Base-by-base conservation (phyloP, 1,284 basidiomycete species). In the Thecaphora thlaspeos region DNA sequence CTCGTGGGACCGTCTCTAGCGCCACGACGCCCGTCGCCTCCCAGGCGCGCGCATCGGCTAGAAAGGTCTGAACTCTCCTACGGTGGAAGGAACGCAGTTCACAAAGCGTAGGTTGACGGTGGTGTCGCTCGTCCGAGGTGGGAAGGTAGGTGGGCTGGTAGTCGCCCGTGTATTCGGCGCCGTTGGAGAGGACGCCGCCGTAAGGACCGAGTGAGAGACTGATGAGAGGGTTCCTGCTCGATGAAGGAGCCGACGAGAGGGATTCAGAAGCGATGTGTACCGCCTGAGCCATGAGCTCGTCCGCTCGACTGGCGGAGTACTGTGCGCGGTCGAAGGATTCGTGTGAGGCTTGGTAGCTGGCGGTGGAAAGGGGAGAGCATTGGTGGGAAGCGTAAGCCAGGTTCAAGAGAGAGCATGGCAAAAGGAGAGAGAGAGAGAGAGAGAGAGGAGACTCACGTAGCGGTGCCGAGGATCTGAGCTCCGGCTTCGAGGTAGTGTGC, bases 141-240 rank as follows among this genome's bases (percentile, higher is more conserved):
- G 56, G 42, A 4, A 64, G 46, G 37, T 53, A 61, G 2, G 60
- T 58, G 19, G 43, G 44, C 36, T 50, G 53, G 40, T 73, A 73
- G 30, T 68, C 63, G n/a, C 71, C 71, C 1, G 67, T 73, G 32
- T 73, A 71, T 41, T 71, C 69, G 4, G 67, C 60, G 19, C 69
- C 69, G 44, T 71, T 65, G 53, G 67, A 60, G 17, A 72, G 61
- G 51, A 65, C 55, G 9, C 46, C 68, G 12, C 68, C 71, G 43
- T 72, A 74, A 4, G 71, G 71, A 2, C 71, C 71, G 9, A 74
- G 46, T 24, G 62, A 63, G 23, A 74, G 52, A 19, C 58, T 54
- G 23, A 73, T 53, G 19, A 70, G 9, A 1, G 71, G 61, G 23
- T n/a, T 46, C 11, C 41, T 43, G 0, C 21, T 30, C 2, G 53